phyloP scores from a whole-genome alignment of 2,329 filamentous ascomycete genomes.

The Colletotrichum cuscutae region DNA sequence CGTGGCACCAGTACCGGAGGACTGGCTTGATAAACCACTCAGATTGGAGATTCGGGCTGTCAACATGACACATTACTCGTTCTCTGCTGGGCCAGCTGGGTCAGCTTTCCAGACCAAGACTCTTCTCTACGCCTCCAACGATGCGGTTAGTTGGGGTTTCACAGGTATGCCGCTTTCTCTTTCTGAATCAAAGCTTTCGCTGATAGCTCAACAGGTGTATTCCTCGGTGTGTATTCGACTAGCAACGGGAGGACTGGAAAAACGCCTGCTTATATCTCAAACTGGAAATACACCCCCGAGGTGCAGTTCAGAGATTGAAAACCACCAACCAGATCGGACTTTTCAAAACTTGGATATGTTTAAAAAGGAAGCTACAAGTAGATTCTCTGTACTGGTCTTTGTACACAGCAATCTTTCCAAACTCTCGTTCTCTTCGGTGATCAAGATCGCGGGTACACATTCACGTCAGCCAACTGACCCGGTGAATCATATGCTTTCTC shows the following conservation, averaged over 20 bases:
- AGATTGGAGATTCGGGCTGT: conserved; percentile 53
- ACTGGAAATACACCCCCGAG: conserved; percentile 57
- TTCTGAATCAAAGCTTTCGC: not conserved
- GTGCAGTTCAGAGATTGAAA: conserved; percentile 47
- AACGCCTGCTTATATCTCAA: conserved; percentile 56
- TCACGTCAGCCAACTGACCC: no score
- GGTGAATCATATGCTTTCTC: not conserved
- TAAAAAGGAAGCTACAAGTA: not conserved
- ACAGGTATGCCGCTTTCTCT: conserved; percentile 45
- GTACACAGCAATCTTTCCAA: not conserved
- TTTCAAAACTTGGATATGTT: not conserved
- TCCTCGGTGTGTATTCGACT: conserved; percentile 64
- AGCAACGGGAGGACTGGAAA: conserved; percentile 58
- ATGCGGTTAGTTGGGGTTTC: conserved; percentile 33
- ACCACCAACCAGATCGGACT: not conserved
- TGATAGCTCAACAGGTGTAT: conserved; percentile 48
- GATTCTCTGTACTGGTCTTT: not conserved
- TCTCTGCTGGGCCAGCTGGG: conserved; percentile 48
- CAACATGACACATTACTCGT: conserved; percentile 57
- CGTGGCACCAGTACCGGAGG: conserved; percentile 49
- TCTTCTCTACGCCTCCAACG: conserved; percentile 43
- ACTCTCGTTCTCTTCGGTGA: not conserved
- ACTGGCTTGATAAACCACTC: conserved; percentile 49
- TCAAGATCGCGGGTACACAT: not conserved
- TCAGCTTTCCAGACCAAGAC: conserved; percentile 44